Conservation (phyloP, 2,329 filamentous ascomycete species). For the Penicillium sp. region DNA sequence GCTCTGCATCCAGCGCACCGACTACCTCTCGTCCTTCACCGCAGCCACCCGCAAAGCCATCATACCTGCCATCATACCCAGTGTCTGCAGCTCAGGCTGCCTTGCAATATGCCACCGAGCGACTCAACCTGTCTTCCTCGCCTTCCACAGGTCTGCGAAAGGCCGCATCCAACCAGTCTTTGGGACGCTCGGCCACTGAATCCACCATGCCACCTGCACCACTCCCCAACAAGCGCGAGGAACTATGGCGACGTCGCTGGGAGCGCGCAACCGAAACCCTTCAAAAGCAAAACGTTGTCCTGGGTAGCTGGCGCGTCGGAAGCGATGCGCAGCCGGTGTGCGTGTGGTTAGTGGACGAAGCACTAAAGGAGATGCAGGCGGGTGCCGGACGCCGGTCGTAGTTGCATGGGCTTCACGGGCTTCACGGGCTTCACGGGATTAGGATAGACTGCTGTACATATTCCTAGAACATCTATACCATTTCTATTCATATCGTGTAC, state of each 20-base stretch:
- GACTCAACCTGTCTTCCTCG: constrained; percentile 23
- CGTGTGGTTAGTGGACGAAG: constrained; percentile 43
- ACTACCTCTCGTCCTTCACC: constrained; percentile 18
- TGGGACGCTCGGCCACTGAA: constrained; percentile 19
- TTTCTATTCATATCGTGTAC: background rate
- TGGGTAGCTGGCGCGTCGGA: constrained; percentile 48
- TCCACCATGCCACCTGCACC: constrained; percentile 27
- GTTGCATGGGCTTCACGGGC: background rate
- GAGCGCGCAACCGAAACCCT: constrained; percentile 45
- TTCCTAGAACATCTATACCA: background rate
- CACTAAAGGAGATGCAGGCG: constrained; percentile 27
- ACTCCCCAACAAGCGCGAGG: constrained; percentile 48
- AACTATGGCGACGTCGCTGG: constrained; percentile 51
- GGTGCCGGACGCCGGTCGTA: constrained; percentile 3
- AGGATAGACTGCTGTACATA: constrained; percentile 2
- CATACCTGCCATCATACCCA: constrained; percentile 31
- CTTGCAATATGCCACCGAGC: constrained; percentile 32
- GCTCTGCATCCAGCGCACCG: constrained; percentile 13
- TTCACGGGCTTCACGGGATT: background rate
- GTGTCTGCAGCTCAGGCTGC: constrained; percentile 28
- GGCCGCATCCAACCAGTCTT: constrained; percentile 23
- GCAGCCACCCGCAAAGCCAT: constrained; percentile 20
- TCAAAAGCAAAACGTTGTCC: constrained; percentile 41
- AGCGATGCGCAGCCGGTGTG: constrained; percentile 47
- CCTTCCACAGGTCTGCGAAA: constrained; percentile 19